Evolutionary conservation across 164 flowering plant genomes (phyloP), one percentile per base, ranked within the genome.

Genomic region (Macadamia tetraphylla): DNA sequence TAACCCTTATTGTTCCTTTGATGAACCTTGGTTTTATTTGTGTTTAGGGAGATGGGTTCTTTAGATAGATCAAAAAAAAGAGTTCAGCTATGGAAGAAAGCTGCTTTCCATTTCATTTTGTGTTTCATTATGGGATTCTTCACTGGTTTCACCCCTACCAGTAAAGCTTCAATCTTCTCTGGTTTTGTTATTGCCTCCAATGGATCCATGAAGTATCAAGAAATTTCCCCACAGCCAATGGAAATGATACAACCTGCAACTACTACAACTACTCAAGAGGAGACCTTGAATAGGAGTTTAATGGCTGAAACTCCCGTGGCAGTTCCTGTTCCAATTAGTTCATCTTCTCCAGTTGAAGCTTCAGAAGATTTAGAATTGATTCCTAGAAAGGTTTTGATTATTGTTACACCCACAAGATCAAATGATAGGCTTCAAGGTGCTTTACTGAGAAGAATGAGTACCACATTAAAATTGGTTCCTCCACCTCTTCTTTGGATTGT

Each of bases 71-170:
- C 98, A 58, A 94, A 87, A 79, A 92, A 88, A 80, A 85, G 82
- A 73, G 76, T 77, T 61, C 94, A 86, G 58, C 17, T 87, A 70
- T 92, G 97, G 92, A 88, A 89, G 85, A 92, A 85, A 70, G 96
- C 97, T 6, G 65, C 77, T 1, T 63, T 88, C 58, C 98, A 94
- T 77, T 94, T 94, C 73, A 67, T 81, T 31, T 46, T 90, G 14
- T 94, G 99, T 72, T 94, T 94, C 66, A 82, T 85, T 0, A 84
- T 89, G 87, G 99, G 99, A 0, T 88, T 94, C 84, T 88, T 92
- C 88, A 85, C 87, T 0, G 99, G 99, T 49, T 88, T 92, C 65
- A 88, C 91, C 62, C 97, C 96, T 6, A 75, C 83, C 1, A 76
- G 80, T 29, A 83, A 73, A 7, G 6, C 85, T 66, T 77, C 90